These are phyloP conservation scores for Cytospora piceicola DNA, from an alignment of 2,329 filamentous ascomycete species.

Conservation along the genomic window DNA sequence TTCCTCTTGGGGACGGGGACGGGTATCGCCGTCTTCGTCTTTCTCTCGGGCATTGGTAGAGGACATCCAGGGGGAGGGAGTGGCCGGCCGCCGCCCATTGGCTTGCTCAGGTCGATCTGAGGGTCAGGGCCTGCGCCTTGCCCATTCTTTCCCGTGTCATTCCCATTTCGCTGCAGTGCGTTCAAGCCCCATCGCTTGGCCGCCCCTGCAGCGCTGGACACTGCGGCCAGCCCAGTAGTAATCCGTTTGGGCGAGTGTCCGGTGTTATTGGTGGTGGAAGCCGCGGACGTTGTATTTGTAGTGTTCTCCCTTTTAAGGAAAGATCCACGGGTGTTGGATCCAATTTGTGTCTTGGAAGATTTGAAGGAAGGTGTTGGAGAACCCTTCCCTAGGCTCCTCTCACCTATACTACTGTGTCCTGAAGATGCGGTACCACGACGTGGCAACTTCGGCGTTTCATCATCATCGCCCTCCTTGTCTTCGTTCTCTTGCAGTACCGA, in stretches of 20 bases:
- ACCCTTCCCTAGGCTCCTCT: conserved; percentile 37
- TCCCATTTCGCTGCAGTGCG: conserved; percentile 54
- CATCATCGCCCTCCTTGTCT: conserved; percentile 43
- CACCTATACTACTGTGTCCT: conserved; percentile 31
- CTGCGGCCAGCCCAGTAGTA: conserved; percentile 51
- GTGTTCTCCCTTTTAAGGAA: conserved; percentile 47
- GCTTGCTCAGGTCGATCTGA: conserved; percentile 58
- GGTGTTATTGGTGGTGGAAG: conserved; percentile 38
- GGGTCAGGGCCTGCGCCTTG: conserved; percentile 31
- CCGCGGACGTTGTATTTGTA: conserved; percentile 42
- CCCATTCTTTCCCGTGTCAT: conserved; percentile 43
- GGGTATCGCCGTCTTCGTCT: conserved; percentile 59
- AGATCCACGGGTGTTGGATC: conserved; percentile 45
- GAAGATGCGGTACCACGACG: conserved; percentile 48
- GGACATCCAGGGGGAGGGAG: conserved; percentile 81
- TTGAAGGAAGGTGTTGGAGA: conserved; percentile 41
- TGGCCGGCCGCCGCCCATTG: conserved; percentile 82
- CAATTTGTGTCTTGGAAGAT: conserved; percentile 48
- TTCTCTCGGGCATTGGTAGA: conserved; percentile 69
- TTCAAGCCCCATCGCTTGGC: conserved; percentile 65
- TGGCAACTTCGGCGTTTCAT: conserved; percentile 36
- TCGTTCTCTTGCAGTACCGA: conserved; percentile 51
- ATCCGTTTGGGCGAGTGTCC: conserved; percentile 48
- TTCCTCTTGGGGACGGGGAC: conserved; percentile 70
- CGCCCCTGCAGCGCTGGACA: conserved; percentile 58